Evolutionary conservation across 257 asterid genomes (phyloP), one percentile per base, ranked within the genome.

Genomic region (Dorcoceras hygrometricum): DNA sequence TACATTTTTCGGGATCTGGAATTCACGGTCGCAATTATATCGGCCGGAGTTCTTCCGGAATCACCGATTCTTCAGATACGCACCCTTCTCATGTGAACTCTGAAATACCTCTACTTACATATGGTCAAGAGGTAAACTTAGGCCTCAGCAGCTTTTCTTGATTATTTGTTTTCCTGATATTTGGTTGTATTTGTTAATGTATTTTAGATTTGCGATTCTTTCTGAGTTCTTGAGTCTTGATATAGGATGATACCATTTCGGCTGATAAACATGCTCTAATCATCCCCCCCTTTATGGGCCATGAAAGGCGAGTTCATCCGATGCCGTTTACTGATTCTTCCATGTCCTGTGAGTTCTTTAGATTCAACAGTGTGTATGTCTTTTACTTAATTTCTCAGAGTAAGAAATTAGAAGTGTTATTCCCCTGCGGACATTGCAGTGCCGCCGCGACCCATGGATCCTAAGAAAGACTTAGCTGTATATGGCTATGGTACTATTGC

Each of bases 371-470:
- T 62, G 27, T 51, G 9, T 34, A 14, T 19, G 63, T 64, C 57
- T 11, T 48, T 57, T 12, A 34, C 9, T 48, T 55, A n/a, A 1
- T 34, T 56, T 66, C 69, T 59, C 24, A 62, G 43, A 61, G 58
- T 29, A 5, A 29, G 34, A 29, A 5, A 8, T 51, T 25, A 27
- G 48, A 23, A 46, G n/a, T 48, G 75, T 66, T 63, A 63, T 78
- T 53, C 26, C n/a, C 6, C 2, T 36, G 25, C 48, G 14, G 2
- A 39, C 27, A 36, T 74, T 74, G 73, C 70, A 85, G 95, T 89
- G 81, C 97, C 95, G 2, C 88, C 95, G 3, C 76, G 97, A 8
- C 81, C 97, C 1, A 89, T 89, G 97, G 97, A 89, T 76, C 97
- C 97, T 19, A 89, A 85, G 73, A 89, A 87, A 70, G 97, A 89